phyloP scores from a whole-genome alignment of 176 grass and related monocot species.

The Echinochloa phyllopogon region DNA sequence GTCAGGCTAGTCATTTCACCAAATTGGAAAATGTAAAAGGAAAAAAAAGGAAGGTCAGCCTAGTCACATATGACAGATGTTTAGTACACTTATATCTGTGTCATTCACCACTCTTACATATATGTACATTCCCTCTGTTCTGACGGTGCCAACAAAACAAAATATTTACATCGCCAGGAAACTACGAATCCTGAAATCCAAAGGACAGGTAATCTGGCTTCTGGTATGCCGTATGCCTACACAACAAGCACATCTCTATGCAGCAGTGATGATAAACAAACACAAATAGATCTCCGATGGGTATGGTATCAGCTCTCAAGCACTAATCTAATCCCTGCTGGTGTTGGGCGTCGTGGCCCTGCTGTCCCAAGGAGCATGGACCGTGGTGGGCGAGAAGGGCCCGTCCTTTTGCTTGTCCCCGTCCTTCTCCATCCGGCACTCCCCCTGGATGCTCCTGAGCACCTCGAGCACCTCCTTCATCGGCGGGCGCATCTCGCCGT shows the following conservation, averaged over 20 bases:
- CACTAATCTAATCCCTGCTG: conserved; percentile 35
- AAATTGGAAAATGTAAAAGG: not conserved
- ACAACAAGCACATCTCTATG: conserved; percentile 10
- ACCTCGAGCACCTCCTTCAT: conserved; percentile 81
- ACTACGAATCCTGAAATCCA: conserved; percentile 14
- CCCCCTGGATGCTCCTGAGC: conserved; percentile 58
- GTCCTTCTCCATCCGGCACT: conserved; percentile 31
- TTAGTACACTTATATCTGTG: not conserved
- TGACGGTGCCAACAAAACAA: conserved; percentile 31
- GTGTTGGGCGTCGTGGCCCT: conserved; percentile 69
- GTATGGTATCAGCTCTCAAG: not conserved
- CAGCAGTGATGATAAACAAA: not conserved
- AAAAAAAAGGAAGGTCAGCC: not conserved
- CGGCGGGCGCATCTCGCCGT: conserved; percentile 87
- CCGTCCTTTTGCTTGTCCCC: conserved; percentile 48
- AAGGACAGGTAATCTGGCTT: not conserved
- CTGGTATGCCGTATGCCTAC: conserved; percentile 1
- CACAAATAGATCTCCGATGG: not conserved
- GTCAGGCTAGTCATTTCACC: not conserved
- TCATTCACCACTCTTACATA: conserved; percentile 20
- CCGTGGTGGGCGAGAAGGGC: conserved; percentile 61
- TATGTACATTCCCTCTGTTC: conserved; percentile 40
- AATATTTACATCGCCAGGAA: conserved; percentile 37
- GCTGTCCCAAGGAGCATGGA: conserved; percentile 68
- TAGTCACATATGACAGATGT: not conserved